A percentile compares a stretch with the other conserved stretches of the same genome.
Evolutionary conservation across 306 rosid genomes (phyloP).

Genomic region (Vigna hirtella): DNA sequence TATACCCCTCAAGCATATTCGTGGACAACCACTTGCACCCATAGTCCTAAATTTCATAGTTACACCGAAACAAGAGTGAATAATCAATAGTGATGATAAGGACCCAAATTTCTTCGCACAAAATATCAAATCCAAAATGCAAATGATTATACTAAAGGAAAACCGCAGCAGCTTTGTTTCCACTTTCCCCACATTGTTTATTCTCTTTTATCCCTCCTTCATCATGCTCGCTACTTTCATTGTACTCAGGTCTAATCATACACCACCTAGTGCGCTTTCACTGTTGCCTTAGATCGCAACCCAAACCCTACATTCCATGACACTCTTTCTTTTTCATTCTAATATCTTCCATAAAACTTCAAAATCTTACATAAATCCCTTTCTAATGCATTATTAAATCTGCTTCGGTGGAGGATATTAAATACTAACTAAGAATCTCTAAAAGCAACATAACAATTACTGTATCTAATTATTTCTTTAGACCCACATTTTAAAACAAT

Average conservation of each 20-base stretch:
- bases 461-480: constrained; percentile 34
- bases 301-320: constrained; percentile 40
- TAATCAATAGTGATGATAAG: neutral
- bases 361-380: constrained; percentile 45
- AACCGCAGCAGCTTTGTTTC: constrained; percentile 55
- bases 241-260: constrained; percentile 46
- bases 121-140: constrained; percentile 26
- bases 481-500: constrained; percentile 31
- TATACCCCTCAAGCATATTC: constrained; percentile 31
- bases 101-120: constrained; percentile 25
- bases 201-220: constrained; percentile 44
- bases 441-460: constrained; percentile 24
- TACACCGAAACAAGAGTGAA: constrained; percentile 30
- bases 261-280: constrained; percentile 57
- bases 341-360: neutral
- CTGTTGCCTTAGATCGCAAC: constrained; percentile 52
- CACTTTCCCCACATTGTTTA: constrained; percentile 53
- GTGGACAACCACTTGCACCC: constrained; percentile 5
- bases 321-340: neutral
- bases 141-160: constrained; percentile 53
- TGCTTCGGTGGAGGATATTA: constrained; percentile 29
- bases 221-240: constrained; percentile 52
- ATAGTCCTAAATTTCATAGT: constrained; percentile 21
- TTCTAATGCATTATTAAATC: constrained; percentile 27
- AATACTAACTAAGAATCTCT: neutral